Base-by-base conservation (phyloP, 164 flowering plant genomes). In the Euptelea pleiosperma region DNA sequence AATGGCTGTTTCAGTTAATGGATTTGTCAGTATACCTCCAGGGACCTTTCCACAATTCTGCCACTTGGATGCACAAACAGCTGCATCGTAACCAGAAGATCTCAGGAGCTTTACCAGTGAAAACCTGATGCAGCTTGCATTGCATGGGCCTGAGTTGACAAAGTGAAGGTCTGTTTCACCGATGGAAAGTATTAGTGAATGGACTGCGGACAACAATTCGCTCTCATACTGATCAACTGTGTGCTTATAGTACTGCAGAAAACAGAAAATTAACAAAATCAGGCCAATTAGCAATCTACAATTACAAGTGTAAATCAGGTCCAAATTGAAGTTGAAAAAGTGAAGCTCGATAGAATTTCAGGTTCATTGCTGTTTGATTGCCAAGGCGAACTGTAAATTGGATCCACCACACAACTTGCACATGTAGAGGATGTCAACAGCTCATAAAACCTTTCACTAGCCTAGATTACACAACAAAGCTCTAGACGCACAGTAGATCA, bases 51-150 rank as follows among this genome's bases (percentile, higher is more conserved):
- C 78, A 57, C 64, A 60, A 24, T 77, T 80, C 70, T 74, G 85
- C 98, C 98, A 91, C 53, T 74, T 80, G 39, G 92, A 64, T 9
- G 75, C 21, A 61, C 98, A 91, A 3, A 88, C 83, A 36, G 88
- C 96, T 60, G 96, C 98, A 79, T 91, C 90, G 67, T 83, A 82
- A 26, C 96, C 98, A 49, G 90, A 74, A 12, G 62, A 71, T 61
- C 92, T 73, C 64, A 91, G 69, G 48, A 78, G 87, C 80, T 89
- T 86, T 4, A 79, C 94, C 61, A 91, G 71, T 28, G 61, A 68
- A 67, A 71, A 82, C 57, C 89, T 75, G 58, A 89, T 78, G 71
- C 98, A 91, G 72, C 94, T 83, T 16, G 79, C 82, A 62, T 80
- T 79, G 65, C 98, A 88, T 10, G 70, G 67, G 43, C 79, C 79